Evolutionary conservation across 345 rosid species (phyloP), one percentile per base, ranked within the genome.

Genomic region (Pelargonium nanum): DNA sequence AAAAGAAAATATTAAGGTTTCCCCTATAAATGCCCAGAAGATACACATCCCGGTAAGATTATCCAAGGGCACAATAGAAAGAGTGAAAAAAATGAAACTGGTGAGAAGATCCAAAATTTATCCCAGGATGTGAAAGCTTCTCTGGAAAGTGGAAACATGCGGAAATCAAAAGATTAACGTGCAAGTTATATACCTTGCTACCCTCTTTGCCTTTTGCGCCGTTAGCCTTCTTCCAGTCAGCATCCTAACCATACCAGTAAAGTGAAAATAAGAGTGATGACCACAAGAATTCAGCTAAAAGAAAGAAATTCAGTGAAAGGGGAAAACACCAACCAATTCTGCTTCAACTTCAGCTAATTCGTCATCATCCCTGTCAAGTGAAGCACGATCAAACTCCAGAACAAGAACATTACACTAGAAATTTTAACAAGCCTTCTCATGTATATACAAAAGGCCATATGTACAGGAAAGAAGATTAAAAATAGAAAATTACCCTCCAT

Each of bases 211-310:
- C 63, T 2, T 67, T 63, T 75, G 78, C 74, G 22, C 63, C 61
- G 55, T 75, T 77, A 53, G 71, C 48, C 48, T 40, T 70, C 75
- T 93, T 85, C 77, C 74, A 75, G 73, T 81, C 88, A 72, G 91
- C 89, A 84, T 82, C 81, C 97, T 93, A 54, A 55, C 22, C 23
- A 61, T 4, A 70, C 24, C 24, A 61, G 61, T 26, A 63, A 56
- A 26, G 57, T 50, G 63, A 66, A 45, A 24, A 58, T 45, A 71
- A 24, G 54, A 24, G 59, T 23, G 63, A 66, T 26, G 32, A 59
- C 57, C 69, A 26, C 45, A 57, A 10, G 1, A 17, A 22, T 0
- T 0, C 26, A 64, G 25, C 19, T 19, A 28, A 50, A 6, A 19
- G 22, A 17, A 44, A 1, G 54, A 9, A 15, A 40, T 7, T 16